Evolutionary conservation across 2,329 filamentous ascomycete genomes (phyloP).

Genomic region (Didymellaceae sp.): DNA sequence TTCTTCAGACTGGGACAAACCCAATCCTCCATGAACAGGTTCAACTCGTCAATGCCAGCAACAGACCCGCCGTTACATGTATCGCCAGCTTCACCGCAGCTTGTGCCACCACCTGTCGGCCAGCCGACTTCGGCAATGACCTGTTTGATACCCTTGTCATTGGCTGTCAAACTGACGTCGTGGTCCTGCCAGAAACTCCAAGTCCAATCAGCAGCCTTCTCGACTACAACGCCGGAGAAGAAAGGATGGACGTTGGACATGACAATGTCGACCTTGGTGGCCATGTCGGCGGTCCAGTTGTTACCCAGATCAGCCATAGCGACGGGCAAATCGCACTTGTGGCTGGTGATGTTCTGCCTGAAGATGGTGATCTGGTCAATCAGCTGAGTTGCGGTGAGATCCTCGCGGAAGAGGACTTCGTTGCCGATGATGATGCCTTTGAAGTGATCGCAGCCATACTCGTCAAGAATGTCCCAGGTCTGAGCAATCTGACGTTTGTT

Average conservation of each 20-base stretch:
- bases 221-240: constrained; percentile 78
- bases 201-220: constrained; percentile 78
- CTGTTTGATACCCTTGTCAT: constrained; percentile 62
- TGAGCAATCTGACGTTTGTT: constrained; percentile 81
- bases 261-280: constrained; percentile 77
- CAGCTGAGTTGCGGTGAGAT: constrained; percentile 71
- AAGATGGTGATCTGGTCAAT: constrained; percentile 70
- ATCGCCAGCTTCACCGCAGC: constrained; percentile 68
- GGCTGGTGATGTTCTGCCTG: constrained; percentile 68
- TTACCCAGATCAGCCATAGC: constrained; percentile 89
- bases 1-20: constrained; percentile 81
- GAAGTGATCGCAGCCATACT: constrained; percentile 60
- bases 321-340: constrained; percentile 74
- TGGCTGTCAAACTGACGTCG: constrained; percentile 67
- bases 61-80: constrained; percentile 72
- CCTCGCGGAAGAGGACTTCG: constrained; percentile 66
- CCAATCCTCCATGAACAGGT: constrained; percentile 85
- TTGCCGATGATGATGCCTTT: constrained; percentile 69
- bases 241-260: constrained; percentile 99
- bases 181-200: constrained; percentile 78
- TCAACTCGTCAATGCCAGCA: constrained; percentile 80
- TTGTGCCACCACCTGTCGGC: constrained; percentile 81
- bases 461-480: constrained; percentile 82
- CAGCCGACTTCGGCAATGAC: constrained; percentile 92
- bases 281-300: constrained; percentile 78